A percentile compares a stretch with the other conserved stretches of the same genome.
Conservation (phyloP, 2,329 filamentous ascomycete species). For the Erysiphe pulchra region DNA sequence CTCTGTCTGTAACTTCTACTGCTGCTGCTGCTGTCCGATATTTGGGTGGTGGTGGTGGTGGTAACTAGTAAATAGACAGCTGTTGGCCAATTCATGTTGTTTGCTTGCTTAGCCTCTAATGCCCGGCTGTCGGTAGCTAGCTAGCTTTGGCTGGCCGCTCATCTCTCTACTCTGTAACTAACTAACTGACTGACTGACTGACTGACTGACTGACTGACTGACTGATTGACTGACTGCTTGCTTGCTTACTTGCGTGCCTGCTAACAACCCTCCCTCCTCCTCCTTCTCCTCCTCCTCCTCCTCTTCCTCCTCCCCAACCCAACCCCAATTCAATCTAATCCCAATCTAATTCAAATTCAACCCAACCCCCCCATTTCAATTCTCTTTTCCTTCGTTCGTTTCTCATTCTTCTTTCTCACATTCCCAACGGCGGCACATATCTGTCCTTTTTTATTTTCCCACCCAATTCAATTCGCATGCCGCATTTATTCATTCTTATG, state of each 20-base stretch:
- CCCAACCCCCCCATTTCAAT: not conserved
- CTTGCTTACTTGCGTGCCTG: not conserved
- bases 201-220: too few species aligned
- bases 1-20: not conserved
- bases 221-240: too few species aligned
- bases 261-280: too few species aligned
- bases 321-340: not conserved
- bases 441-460: not conserved
- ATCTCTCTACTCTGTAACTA: too few species aligned
- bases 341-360: constrained; percentile 1
- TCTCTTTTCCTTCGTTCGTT: not conserved
- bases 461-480: not conserved
- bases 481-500: not conserved
- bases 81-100: too few species aligned
- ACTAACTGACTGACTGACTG: too few species aligned
- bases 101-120: too few species aligned
- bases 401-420: not conserved
- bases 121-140: too few species aligned
- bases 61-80: too few species aligned
- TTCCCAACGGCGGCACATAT: not conserved
- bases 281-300: too few species aligned
- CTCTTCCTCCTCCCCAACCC: not conserved
- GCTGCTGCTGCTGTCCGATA: not conserved
- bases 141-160: too few species aligned
- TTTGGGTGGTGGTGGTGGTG: too few species aligned